Conservation (phyloP, 352 stramenopile species). For the Pythium utonaiense region DNA sequence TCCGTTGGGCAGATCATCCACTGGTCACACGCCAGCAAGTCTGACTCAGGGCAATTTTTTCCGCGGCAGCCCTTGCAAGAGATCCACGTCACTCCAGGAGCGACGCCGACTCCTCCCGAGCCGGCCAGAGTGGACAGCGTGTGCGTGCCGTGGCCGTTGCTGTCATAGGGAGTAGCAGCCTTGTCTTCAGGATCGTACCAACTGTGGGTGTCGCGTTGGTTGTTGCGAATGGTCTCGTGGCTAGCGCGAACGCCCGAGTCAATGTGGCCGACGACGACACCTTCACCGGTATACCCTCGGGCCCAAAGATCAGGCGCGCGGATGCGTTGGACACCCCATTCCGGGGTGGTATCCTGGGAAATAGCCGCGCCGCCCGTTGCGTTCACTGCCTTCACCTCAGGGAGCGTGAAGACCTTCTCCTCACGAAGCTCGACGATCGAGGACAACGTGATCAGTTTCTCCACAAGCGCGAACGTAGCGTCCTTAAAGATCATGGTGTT, state of each 20-base stretch:
- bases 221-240: constrained; percentile 11
- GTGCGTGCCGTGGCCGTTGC: neutral
- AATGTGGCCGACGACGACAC: constrained; percentile 22
- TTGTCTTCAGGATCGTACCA: neutral
- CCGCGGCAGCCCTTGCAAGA: neutral
- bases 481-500: constrained; percentile 19
- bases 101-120: neutral
- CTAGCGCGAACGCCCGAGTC: constrained; percentile 24
- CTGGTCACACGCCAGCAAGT: neutral
- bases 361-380: neutral
- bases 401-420: neutral
- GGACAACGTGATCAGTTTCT: constrained; percentile 6
- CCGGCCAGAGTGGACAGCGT: neutral
- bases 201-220: neutral
- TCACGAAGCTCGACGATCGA: neutral
- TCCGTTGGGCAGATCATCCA: neutral
- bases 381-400: neutral
- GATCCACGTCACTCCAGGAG: neutral
- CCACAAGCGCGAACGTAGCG: constrained; percentile 6
- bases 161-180: neutral
- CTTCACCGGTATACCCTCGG: constrained; percentile 13
- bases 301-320: constrained; percentile 8
- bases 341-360: neutral
- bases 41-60: neutral
- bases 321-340: neutral